Conservation (phyloP, 495 filamentous ascomycete genomes). For the Penicillium canariense region DNA sequence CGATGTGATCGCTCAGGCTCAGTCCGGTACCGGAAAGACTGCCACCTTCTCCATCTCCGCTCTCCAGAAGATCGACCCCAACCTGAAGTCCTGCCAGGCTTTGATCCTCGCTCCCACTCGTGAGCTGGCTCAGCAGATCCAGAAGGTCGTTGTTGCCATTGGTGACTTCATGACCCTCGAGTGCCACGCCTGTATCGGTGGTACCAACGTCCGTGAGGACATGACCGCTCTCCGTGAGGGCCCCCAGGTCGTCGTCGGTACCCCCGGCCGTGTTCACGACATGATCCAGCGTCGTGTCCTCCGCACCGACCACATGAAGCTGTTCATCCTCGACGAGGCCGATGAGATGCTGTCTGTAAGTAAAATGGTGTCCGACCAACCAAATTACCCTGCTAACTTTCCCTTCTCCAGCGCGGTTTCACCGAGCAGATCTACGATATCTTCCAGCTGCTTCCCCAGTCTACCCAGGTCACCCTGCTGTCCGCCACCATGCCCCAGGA, state of each 20-base stretch:
- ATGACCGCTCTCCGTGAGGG: constrained; percentile 95
- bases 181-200: constrained; percentile 99
- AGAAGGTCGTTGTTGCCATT: constrained; percentile 96
- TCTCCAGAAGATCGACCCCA: constrained; percentile 94
- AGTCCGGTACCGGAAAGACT: constrained; percentile 99
- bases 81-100: constrained; percentile 91
- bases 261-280: constrained; percentile 94
- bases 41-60: constrained; percentile 99
- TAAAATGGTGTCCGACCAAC: constrained; percentile 11
- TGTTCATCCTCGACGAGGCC: constrained; percentile 98
- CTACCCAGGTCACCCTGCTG: constrained; percentile 95
- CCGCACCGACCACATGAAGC: constrained; percentile 95
- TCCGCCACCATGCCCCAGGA: constrained; percentile 98
- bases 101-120: constrained; percentile 95
- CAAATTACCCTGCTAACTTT: not conserved
- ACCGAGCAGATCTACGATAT: constrained; percentile 99
- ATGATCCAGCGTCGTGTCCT: constrained; percentile 98
- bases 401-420: constrained; percentile 73
- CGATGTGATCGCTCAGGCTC: constrained; percentile 98
- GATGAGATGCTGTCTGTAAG: constrained; percentile 96
- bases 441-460: constrained; percentile 95
- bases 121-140: constrained; percentile 97
- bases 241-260: constrained; percentile 94
- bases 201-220: constrained; percentile 95
- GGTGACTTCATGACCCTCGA: constrained; percentile 99